phyloP scores from a whole-genome alignment of 1,139 yeast species.

The Pichia sp. region DNA sequence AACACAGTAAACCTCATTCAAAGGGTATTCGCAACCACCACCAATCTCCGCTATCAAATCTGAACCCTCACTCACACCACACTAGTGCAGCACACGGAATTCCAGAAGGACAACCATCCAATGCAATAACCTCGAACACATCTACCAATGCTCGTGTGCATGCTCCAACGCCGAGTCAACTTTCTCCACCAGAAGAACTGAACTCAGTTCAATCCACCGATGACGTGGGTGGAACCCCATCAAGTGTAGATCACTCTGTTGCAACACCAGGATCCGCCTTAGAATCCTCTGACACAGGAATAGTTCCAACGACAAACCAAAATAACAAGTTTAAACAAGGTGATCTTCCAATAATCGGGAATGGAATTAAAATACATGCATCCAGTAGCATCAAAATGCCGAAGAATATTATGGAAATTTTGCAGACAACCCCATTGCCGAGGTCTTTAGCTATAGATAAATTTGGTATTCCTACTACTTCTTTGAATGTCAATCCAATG shows the following conservation, averaged over 20 bases:
- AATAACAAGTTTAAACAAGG: slow-evolving; percentile 13
- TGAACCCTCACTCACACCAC: too few species aligned
- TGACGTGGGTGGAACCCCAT: slow-evolving; percentile 3
- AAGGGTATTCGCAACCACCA: too few species aligned
- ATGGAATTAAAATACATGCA: slow-evolving; percentile 25
- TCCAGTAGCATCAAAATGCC: slow-evolving; percentile 28
- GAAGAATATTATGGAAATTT: slow-evolving; percentile 39
- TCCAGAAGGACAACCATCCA: neutral
- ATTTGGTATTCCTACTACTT: slow-evolving; percentile 50
- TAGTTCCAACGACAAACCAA: slow-evolving; percentile 13
- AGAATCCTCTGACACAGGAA: too few species aligned
- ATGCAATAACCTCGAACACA: slow-evolving; percentile 1
- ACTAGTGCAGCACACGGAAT: too few species aligned
- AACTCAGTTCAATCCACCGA: slow-evolving; percentile 8
- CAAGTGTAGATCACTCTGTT: slow-evolving; percentile 6
- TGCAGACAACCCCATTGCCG: slow-evolving; percentile 39
- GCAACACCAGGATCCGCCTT: too few species aligned
- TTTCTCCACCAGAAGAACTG: slow-evolving; percentile 7
- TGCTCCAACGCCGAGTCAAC: too few species aligned
- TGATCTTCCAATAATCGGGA: slow-evolving; percentile 15
- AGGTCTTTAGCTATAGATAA: slow-evolving; percentile 31
- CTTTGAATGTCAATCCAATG: slow-evolving; percentile 58
- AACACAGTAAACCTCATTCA: too few species aligned
- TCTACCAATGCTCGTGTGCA: too few species aligned
- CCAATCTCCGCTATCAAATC: too few species aligned